Evolutionary conservation across 352 stramenopile species (phyloP).

Genomic region (Plasmopara viticola): DNA sequence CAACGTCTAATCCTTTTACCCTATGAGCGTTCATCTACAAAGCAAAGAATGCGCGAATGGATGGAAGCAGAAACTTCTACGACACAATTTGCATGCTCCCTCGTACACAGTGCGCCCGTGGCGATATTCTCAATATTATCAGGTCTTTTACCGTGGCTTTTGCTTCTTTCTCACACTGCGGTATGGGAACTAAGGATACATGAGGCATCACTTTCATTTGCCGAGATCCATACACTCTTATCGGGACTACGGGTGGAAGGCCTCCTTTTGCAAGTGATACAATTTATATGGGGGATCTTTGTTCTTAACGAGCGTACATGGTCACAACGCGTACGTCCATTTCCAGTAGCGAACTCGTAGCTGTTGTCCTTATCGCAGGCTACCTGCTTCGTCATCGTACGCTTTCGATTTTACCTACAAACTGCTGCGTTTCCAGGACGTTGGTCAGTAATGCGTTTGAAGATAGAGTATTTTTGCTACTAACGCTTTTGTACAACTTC

Average conservation of each 20-base stretch:
- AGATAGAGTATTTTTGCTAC: constrained; percentile 12
- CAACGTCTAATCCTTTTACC: too few relatives aligned
- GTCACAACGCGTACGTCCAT: constrained; percentile 29
- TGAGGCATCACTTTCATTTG: constrained; percentile 20
- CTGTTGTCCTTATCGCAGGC: not conserved
- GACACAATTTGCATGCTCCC: constrained; percentile 31
- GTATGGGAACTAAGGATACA: constrained; percentile 33
- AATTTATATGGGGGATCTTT: constrained; percentile 24
- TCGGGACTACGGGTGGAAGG: constrained; percentile 29
- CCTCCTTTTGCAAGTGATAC: constrained; percentile 27
- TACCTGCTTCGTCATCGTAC: not conserved
- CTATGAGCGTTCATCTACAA: too few relatives aligned
- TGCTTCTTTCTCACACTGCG: constrained; percentile 46
- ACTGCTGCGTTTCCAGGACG: not conserved
- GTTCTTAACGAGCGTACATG: constrained; percentile 27
- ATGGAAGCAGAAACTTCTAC: constrained; percentile 7
- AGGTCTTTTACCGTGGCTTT: constrained; percentile 45
- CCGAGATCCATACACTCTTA: constrained; percentile 34
- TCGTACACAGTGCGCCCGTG: constrained; percentile 37
- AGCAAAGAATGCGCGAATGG: constrained; percentile 16
- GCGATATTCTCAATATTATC: constrained; percentile 24
- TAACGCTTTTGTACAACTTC: constrained; percentile 16
- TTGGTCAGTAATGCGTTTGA: constrained; percentile 30
- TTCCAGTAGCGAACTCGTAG: constrained; percentile 28
- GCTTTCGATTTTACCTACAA: not conserved